Conservation (phyloP, 352 stramenopile genomes). For the Phytopythium helicoides region DNA sequence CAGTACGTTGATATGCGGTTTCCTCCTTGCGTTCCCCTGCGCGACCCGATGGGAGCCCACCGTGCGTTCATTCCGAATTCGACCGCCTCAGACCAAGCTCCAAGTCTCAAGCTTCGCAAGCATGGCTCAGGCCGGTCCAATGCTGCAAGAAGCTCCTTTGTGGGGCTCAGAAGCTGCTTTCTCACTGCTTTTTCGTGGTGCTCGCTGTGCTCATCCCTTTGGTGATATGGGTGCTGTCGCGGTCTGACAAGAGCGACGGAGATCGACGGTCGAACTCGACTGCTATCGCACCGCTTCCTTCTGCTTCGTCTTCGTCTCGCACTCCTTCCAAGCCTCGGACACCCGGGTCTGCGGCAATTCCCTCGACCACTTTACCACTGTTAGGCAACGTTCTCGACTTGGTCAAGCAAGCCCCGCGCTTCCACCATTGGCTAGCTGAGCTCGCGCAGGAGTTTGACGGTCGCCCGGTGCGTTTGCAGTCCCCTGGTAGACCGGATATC, state of each 20-base stretch:
- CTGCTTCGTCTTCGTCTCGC: background rate
- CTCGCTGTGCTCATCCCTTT: background rate
- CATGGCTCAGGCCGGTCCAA: too few species aligned
- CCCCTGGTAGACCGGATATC: constrained; percentile 16
- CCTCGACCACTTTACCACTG: constrained; percentile 21
- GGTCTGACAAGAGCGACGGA: too few species aligned
- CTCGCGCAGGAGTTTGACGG: constrained; percentile 5
- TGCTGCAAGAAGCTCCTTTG: too few species aligned
- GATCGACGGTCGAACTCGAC: background rate
- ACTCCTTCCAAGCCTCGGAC: background rate
- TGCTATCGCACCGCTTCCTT: background rate
- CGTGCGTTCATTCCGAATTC: background rate
- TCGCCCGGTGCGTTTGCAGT: constrained; percentile 4
- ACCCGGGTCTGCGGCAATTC: background rate
- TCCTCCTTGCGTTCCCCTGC: too few species aligned
- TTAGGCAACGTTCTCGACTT: constrained; percentile 35
- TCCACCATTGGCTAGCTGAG: constrained; percentile 41
- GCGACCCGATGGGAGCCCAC: too few species aligned
- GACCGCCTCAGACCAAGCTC: background rate
- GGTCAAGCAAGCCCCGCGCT: constrained; percentile 17
- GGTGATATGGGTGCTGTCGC: background rate
- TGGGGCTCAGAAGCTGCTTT: too few species aligned
- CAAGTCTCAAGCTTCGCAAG: too few species aligned
- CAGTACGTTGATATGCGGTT: too few species aligned
- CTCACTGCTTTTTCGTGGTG: too few species aligned